Evolutionary conservation across 2,329 filamentous ascomycete species (phyloP), one percentile per base, ranked within the genome.

Genomic region (Magnaporthiopsis rhizophila): DNA sequence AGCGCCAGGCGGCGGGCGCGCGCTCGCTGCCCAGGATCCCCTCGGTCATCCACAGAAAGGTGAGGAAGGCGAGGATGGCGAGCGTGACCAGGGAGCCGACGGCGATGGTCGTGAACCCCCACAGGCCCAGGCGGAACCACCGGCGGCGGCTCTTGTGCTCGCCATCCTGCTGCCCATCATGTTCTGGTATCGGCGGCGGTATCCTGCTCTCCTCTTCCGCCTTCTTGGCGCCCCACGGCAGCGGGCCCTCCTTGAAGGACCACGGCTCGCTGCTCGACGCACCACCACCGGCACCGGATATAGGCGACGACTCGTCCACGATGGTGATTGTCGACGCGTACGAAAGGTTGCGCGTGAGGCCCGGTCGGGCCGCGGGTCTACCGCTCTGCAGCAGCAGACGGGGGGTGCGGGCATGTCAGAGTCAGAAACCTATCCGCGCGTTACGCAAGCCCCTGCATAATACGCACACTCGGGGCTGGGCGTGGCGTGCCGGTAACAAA

Each of bases 1-100:
- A 65, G 18, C 70, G 66, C 70, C 70, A 71, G 1, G 65, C 53
- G 0, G 30, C 12, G 0, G 69, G 56, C 3, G 68, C 66, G 9
- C 59, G 26, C n/a, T 64, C 66, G 2, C 67, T 67, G 13, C 64
- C 67, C 5, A 62, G 63, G 4, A 58, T 34, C 2, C 66, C 67
- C 34, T 68, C 66, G 26, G 67, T 68, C 12, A 59, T 24, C 70
- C 69, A 71, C 3, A 70, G 64, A 21, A 67, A 65, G 21, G 62
- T 59, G 9, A 71, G 66, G 15, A 71, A 66, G 6, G 65, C 67
- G 15, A 70, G 63, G 21, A 70, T 59, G 32, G 62, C 61, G 12
- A 69, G 66, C 3, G 66, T 65, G 45, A 67, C 15, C 3, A 67
- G 63, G 1, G 67, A 64, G 13, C 69, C 69, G 58, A 66, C 65